Percentiles rank a stretch among this genome's conserved stretches.
Evolutionary conservation across 345 rosid species (phyloP).

Genomic region (Turnera subulata): DNA sequence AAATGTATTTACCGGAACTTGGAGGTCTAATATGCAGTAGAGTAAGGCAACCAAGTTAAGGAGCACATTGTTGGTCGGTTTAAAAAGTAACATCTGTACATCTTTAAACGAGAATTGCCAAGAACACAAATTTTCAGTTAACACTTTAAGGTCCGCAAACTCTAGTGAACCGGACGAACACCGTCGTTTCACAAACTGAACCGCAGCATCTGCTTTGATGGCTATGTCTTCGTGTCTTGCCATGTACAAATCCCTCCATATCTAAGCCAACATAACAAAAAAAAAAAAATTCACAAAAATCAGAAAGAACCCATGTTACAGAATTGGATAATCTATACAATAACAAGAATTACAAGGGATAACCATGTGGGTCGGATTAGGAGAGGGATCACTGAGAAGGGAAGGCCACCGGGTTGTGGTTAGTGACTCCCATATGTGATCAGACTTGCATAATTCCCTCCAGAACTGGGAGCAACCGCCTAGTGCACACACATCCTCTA

Average conservation of each 20-base stretch:
- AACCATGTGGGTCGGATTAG: slow-evolving; percentile 5
- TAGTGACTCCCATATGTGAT: slow-evolving; percentile 63
- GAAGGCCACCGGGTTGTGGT: slow-evolving; percentile 59
- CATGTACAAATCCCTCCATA: slow-evolving; percentile 42
- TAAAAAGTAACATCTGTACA: slow-evolving; percentile 45
- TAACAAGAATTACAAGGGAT: neutral
- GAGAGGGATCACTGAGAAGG: slow-evolving; percentile 16
- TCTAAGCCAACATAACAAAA: slow-evolving; percentile 29
- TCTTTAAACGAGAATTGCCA: slow-evolving; percentile 39
- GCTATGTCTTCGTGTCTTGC: slow-evolving; percentile 37
- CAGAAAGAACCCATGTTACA: neutral
- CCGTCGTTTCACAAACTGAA: slow-evolving; percentile 36
- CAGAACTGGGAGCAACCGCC: slow-evolving; percentile 68
- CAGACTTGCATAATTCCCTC: slow-evolving; percentile 60
- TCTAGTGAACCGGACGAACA: too few relatives aligned
- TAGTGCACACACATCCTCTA: slow-evolving; percentile 51
- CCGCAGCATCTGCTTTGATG: slow-evolving; percentile 23
- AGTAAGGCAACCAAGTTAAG: slow-evolving; percentile 52
- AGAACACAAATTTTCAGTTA: slow-evolving; percentile 30
- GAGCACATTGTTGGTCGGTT: slow-evolving; percentile 34
- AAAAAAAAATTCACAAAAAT: neutral
- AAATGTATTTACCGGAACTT: slow-evolving; percentile 40
- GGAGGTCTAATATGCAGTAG: slow-evolving; percentile 44
- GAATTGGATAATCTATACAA: neutral
- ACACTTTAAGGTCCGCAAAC: slow-evolving; percentile 35